These are phyloP conservation scores for Avicennia marina DNA, from an alignment of 257 asterid genomes.

Conservation along the genomic window DNA sequence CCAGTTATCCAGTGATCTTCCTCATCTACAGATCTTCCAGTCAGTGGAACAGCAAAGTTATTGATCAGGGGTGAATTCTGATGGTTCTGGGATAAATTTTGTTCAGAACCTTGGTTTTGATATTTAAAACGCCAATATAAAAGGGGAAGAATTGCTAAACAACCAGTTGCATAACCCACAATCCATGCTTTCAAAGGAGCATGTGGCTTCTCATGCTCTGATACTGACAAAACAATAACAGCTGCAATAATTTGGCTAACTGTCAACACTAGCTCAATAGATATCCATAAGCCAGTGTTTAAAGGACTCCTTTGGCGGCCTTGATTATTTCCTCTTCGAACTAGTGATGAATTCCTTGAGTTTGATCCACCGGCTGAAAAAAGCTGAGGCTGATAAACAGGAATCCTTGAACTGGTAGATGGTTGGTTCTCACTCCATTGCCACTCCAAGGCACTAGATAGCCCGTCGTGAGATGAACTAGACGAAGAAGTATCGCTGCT, in stretches of 20 bases:
- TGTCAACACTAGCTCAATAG: constrained; percentile 65
- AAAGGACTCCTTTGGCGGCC: constrained; percentile 76
- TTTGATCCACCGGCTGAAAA: constrained; percentile 50
- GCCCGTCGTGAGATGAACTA: neutral
- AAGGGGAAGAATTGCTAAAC: constrained; percentile 80
- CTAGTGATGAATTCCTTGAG: constrained; percentile 53
- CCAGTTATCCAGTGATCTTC: constrained; percentile 48
- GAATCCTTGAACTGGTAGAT: constrained; percentile 54
- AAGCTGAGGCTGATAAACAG: constrained; percentile 45
- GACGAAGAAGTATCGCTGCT: neutral
- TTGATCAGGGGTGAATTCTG: constrained; percentile 45
- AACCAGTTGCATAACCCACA: constrained; percentile 87
- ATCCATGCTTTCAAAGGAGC: constrained; percentile 82
- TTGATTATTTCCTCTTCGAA: constrained; percentile 62
- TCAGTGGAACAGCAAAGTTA: constrained; percentile 40
- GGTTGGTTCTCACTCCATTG: constrained; percentile 51
- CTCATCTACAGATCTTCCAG: constrained; percentile 41
- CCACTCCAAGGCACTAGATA: constrained; percentile 43
- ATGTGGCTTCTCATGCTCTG: constrained; percentile 73
- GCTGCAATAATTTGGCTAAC: constrained; percentile 87
- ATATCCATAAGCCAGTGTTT: constrained; percentile 82
- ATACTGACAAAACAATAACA: constrained; percentile 57
- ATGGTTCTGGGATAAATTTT: constrained; percentile 50
- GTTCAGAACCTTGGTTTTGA: constrained; percentile 70
- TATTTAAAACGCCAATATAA: constrained; percentile 78